Evolutionary conservation across 257 asterid species (phyloP), one percentile per base, ranked within the genome.

Genomic region (Solanum chmielewskii): DNA sequence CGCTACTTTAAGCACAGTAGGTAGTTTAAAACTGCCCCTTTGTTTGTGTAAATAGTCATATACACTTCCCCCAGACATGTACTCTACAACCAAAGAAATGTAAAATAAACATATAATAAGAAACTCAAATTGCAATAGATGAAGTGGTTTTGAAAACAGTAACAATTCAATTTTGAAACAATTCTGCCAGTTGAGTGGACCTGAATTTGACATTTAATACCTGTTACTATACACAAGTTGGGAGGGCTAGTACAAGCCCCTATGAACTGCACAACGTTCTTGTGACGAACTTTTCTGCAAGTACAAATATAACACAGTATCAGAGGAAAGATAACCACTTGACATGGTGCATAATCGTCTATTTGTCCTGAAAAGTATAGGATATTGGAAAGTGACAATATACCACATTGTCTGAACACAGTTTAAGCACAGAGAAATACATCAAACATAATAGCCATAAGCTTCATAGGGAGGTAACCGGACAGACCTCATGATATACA

Each of bases 191-290:
- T 81, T 18, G 69, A 31, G 31, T 29, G 44, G 83, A 9, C 25
- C 7, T 29, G 42, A 81, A 49, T 81, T 16, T 11, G 4, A 81
- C 21, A 81, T 52, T 59, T 31, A 88, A 60, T 89, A 97, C 99
- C 99, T 90, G 99, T 97, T 73, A 96, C 98, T 83, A 97, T 97
- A 89, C 99, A 97, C 95, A 97, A 89, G 87, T 93, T 93, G 35
- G 99, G 97, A 89, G 97, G 99, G 88, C 91, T 92, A 60, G 99
- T 97, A 91, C 99, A 97, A 29, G 99, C 99, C 60, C 99, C 99
- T 70, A 97, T 93, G 91, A 97, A 97, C 89, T 97, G 99, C 86
- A 97, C 99, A 37, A 97, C 99, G 76, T 97, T 95, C 75, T 95
- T 97, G 93, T 97, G 99, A 7, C 99, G 96, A 87, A 97, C 98